phyloP scores from a whole-genome alignment of 2,329 filamentous ascomycete species.

The Botrytis pseudocinerea region DNA sequence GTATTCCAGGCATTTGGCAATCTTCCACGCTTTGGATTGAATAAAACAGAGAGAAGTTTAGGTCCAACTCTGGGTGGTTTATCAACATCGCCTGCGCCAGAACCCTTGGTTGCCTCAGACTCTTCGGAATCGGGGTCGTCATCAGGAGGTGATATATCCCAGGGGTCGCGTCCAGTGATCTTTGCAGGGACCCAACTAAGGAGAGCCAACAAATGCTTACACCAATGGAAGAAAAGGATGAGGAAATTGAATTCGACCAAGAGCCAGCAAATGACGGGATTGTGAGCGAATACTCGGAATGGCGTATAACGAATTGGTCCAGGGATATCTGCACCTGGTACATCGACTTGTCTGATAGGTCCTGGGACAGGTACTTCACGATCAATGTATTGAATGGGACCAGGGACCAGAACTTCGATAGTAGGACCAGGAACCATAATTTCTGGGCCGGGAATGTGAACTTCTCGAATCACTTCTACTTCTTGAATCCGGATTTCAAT shows the following conservation, averaged over 20 bases:
- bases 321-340: background rate
- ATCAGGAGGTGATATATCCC: background rate
- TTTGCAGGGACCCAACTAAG: background rate
- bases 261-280: conserved; percentile 20
- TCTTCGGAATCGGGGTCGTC: background rate
- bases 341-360: background rate
- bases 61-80: background rate
- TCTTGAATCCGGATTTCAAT: background rate
- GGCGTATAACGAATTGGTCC: conserved; percentile 14
- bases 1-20: conserved; percentile 9
- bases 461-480: background rate
- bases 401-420: background rate
- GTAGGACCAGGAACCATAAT: conserved; percentile 6
- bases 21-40: background rate
- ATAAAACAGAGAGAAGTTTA: background rate
- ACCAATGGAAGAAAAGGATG: conserved; percentile 10
- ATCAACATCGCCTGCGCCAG: background rate
- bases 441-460: background rate
- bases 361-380: background rate
- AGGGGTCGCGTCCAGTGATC: background rate
- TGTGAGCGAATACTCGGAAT: conserved; percentile 19
- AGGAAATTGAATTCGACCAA: conserved; percentile 25
- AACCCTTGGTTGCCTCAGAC: background rate
- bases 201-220: background rate
- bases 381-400: background rate